Conservation (phyloP, 2,329 filamentous ascomycete species). For the Penicillium sumatraense region DNA sequence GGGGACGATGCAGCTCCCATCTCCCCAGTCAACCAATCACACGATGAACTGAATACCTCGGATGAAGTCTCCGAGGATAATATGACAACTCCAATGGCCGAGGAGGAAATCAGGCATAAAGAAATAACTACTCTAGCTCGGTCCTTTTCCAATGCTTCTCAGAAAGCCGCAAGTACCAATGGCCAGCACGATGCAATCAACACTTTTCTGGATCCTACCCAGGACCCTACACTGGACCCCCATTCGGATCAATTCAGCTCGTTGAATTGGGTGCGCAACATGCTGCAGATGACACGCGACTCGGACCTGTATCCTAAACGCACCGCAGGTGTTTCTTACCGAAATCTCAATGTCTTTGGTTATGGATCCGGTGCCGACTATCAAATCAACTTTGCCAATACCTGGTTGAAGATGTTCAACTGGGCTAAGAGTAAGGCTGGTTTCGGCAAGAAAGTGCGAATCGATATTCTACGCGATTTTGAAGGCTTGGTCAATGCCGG, state of each 20-base stretch:
- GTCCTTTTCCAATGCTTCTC: conserved; percentile 35
- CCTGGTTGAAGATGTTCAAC: conserved; percentile 42
- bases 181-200: conserved; percentile 28
- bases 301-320: conserved; percentile 37
- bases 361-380: conserved; percentile 50
- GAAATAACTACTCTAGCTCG: conserved; percentile 36
- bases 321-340: conserved; percentile 48
- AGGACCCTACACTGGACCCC: conserved; percentile 47
- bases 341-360: conserved; percentile 50
- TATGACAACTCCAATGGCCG: conserved; percentile 28
- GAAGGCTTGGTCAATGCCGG: conserved; percentile 63
- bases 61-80: conserved; percentile 25
- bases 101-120: conserved; percentile 28
- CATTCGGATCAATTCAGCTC: conserved; percentile 47
- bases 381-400: conserved; percentile 50
- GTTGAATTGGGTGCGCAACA: conserved; percentile 50
- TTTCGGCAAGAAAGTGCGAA: conserved; percentile 43
- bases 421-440: conserved; percentile 34
- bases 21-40: conserved; percentile 10
- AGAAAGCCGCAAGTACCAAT: conserved; percentile 19
- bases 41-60: conserved; percentile 2
- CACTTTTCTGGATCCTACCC: conserved; percentile 40
- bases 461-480: conserved; percentile 66
- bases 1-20: conserved; percentile 17
- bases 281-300: conserved; percentile 39